Evolutionary conservation across 192 early-diverging fungal genomes (phyloP).

Genomic region (Backusella liffmaniae): DNA sequence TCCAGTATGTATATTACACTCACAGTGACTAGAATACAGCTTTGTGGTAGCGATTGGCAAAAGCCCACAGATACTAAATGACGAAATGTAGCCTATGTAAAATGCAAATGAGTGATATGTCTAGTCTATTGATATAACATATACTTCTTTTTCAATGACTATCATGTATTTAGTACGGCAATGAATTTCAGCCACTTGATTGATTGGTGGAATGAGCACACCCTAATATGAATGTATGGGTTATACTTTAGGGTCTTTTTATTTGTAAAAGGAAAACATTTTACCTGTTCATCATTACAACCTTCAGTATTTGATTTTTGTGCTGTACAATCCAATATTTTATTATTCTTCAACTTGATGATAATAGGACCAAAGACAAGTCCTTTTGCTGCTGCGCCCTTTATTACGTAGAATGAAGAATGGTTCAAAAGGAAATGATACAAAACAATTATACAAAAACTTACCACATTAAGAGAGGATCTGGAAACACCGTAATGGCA

Average conservation of each 20-base stretch:
- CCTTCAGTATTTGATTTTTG: background rate
- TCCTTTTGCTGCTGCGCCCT: slow-evolving; percentile 30
- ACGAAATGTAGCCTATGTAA: slow-evolving; percentile 28
- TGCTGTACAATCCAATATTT: slow-evolving; percentile 16
- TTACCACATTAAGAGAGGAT: slow-evolving; percentile 28
- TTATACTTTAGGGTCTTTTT: background rate
- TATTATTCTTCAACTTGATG: slow-evolving; percentile 22
- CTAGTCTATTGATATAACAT: background rate
- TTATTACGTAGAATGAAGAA: background rate
- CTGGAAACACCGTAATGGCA: slow-evolving; percentile 23
- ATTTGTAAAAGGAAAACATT: too few relatives aligned
- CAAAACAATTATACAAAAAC: background rate
- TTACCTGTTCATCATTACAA: slow-evolving; percentile 4
- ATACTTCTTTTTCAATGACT: slow-evolving; percentile 36
- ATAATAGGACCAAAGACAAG: slow-evolving; percentile 27
- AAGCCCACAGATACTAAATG: slow-evolving; percentile 22
- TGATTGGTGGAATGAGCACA: slow-evolving; percentile 11
- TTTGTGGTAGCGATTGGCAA: slow-evolving; percentile 12
- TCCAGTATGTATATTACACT: background rate
- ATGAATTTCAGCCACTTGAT: slow-evolving; percentile 21
- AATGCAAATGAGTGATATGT: background rate
- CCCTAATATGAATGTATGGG: background rate
- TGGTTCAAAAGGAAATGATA: background rate
- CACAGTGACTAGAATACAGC: slow-evolving; percentile 33
- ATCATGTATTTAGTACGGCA: slow-evolving; percentile 17